These are phyloP conservation scores for Cyanidioschyzon merolae DNA, from an alignment of 23 red algal species.

Conservation along the genomic window DNA sequence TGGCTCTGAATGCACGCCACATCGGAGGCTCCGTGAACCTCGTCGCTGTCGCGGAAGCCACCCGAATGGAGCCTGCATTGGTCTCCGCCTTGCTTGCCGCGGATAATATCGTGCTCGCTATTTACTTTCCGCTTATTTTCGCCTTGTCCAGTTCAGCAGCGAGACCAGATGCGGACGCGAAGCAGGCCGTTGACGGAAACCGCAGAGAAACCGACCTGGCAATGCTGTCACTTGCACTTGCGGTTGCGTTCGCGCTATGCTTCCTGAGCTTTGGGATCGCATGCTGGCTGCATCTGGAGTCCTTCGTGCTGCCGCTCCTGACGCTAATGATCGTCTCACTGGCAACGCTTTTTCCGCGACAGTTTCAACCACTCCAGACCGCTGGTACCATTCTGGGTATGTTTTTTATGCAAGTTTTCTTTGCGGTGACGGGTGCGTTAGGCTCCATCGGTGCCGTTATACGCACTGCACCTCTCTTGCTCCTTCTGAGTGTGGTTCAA, in stretches of 20 bases:
- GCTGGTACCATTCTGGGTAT: constrained; percentile 30
- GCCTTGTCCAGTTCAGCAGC: constrained; percentile 18
- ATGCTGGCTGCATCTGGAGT: background rate
- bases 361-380: constrained; percentile 15
- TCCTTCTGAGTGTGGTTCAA: constrained; percentile 47
- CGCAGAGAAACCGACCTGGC: background rate
- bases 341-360: constrained; percentile 42
- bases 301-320: constrained; percentile 33
- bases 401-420: constrained; percentile 70
- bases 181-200: background rate
- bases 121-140: constrained; percentile 53
- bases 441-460: constrained; percentile 40
- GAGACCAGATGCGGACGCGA: background rate
- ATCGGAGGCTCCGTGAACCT: constrained; percentile 83
- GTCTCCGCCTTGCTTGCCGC: constrained; percentile 53
- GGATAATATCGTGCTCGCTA: constrained; percentile 64
- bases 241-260: constrained; percentile 4
- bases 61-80: constrained; percentile 1
- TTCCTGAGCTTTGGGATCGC: background rate
- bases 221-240: constrained; percentile 19
- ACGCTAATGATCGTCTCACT: constrained; percentile 33
- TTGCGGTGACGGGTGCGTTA: constrained; percentile 46
- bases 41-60: constrained; percentile 54
- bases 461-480: constrained; percentile 37
- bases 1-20: constrained; percentile 55